Evolutionary conservation across 192 early-diverging fungal genomes (phyloP).

Genomic region (Backusella mclennaniae): DNA sequence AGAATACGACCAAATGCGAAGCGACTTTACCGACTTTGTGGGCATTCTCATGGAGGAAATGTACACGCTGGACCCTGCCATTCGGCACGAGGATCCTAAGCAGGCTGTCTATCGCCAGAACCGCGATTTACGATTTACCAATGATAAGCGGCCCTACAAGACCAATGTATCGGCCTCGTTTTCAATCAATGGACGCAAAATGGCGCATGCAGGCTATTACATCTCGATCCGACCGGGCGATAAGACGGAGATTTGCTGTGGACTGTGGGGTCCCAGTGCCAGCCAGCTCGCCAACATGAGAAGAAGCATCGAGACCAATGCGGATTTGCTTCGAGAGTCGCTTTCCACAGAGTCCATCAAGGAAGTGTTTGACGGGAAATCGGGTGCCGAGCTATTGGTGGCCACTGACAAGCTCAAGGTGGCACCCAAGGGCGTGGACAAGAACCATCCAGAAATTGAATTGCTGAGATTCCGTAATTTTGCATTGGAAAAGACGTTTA

Average conservation of each 20-base stretch:
- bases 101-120: slow-evolving; percentile 49
- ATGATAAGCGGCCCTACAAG: slow-evolving; percentile 58
- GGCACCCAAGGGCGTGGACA: slow-evolving; percentile 51
- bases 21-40: slow-evolving; percentile 51
- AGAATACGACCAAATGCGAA: slow-evolving; percentile 30
- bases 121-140: slow-evolving; percentile 59
- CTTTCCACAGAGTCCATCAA: slow-evolving; percentile 43
- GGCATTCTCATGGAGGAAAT: slow-evolving; percentile 40
- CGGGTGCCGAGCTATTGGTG: slow-evolving; percentile 35
- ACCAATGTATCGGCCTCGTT: slow-evolving; percentile 41
- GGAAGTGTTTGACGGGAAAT: slow-evolving; percentile 35
- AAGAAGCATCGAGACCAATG: slow-evolving; percentile 37
- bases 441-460: slow-evolving; percentile 55
- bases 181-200: slow-evolving; percentile 47
- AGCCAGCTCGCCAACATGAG: slow-evolving; percentile 40
- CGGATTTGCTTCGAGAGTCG: slow-evolving; percentile 37
- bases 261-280: slow-evolving; percentile 44
- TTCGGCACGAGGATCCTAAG: slow-evolving; percentile 42
- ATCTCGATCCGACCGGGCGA: slow-evolving; percentile 43
- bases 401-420: slow-evolving; percentile 46
- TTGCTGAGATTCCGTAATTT: slow-evolving; percentile 52
- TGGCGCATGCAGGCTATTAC: slow-evolving; percentile 51
- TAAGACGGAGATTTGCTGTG: slow-evolving; percentile 42
- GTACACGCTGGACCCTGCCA: slow-evolving; percentile 42
- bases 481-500: slow-evolving; percentile 43